Evolutionary conservation across 2,329 filamentous ascomycete genomes (phyloP), one percentile per base, ranked within the genome.

Genomic region (Curvularia verruculosa): DNA sequence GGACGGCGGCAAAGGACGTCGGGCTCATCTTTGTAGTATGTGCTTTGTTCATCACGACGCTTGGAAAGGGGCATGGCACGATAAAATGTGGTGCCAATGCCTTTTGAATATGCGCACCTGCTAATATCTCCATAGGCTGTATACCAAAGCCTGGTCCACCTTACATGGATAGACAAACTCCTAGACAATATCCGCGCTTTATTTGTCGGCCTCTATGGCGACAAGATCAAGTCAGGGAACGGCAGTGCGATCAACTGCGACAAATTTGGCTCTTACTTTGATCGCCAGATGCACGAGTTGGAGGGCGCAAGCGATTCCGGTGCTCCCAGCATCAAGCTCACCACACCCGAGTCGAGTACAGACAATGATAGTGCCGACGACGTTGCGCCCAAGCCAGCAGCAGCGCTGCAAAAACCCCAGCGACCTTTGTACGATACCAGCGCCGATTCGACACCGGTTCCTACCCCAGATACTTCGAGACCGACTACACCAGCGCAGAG

Each of bases 121-220:
- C 59, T 59, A 41, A 60, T 36, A 12, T 7, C 3, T 5, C 5
- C 4, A 29, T 71, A 96, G 92, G 95, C 94, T 64, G 95, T 99
- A 63, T 99, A 99, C 77, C 91, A 96, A 74, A 97, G 93, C 37
- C 86, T 99, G 29, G 85, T 99, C 28, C 93, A 97, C 77, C 85
- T 99, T 8, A 93, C 91, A 12, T 99, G 96, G 95, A 91, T 98
- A 64, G 95, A 99, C 77, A 92, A 95, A 76, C 88, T 99, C 46
- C 87, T 99, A 65, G 94, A 97, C 72, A 96, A 98, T 71, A 92
- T 98, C 70, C 91, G 89, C 75, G 92, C 90, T 9, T 88, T 99
- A 31, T 99, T 98, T 73, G 84, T 95, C 65, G 90, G 92, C 64
- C 84, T 97, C 26, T 99, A 98, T 75, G 90, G 88, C 65, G 89